A percentile compares a stretch with the other conserved stretches of the same genome.
These are phyloP conservation scores for Penicillium arizonense DNA, from an alignment of 495 filamentous ascomycete genomes.

Conservation along the genomic window DNA sequence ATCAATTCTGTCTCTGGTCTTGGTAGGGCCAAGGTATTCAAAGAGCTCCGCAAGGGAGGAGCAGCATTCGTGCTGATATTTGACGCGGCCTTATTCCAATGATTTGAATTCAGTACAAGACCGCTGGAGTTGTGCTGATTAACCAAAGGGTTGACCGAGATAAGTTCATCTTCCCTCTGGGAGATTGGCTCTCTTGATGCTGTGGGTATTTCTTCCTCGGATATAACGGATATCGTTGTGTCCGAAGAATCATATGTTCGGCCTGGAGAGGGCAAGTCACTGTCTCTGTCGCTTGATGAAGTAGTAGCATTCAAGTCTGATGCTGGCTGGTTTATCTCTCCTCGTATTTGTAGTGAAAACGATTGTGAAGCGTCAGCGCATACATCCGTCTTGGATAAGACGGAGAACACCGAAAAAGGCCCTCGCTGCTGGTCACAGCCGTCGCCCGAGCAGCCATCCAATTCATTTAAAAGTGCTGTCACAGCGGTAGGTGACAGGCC, in stretches of 20 bases:
- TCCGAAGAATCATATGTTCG: neutral
- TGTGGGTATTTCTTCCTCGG: neutral
- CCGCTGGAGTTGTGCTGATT: neutral
- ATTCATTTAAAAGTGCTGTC: conserved; percentile 16
- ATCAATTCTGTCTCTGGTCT: conserved; percentile 22
- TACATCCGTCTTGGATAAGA: neutral
- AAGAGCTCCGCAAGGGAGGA: neutral
- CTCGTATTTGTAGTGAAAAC: neutral
- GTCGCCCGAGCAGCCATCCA: conserved; percentile 19
- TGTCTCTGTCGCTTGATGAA: neutral
- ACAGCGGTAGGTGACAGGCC: conserved; percentile 19
- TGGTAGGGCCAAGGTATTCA: conserved; percentile 12
- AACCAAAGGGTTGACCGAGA: neutral
- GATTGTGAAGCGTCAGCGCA: too few relatives aligned
- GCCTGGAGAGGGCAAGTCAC: neutral
- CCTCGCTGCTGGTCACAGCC: conserved; percentile 18
- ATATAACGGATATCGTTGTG: neutral
- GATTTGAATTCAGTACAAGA: neutral
- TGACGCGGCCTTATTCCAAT: neutral
- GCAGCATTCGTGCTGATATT: neutral
- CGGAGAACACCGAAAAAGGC: conserved; percentile 26
- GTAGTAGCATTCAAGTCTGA: neutral
- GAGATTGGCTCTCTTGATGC: neutral
- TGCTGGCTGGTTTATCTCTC: neutral
- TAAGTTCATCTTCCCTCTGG: neutral